A percentile compares a stretch with the other conserved stretches of the same genome.
These are phyloP conservation scores for Hygrocybe punicea DNA, from an alignment of 768 basidiomycete species.

Conservation along the genomic window DNA sequence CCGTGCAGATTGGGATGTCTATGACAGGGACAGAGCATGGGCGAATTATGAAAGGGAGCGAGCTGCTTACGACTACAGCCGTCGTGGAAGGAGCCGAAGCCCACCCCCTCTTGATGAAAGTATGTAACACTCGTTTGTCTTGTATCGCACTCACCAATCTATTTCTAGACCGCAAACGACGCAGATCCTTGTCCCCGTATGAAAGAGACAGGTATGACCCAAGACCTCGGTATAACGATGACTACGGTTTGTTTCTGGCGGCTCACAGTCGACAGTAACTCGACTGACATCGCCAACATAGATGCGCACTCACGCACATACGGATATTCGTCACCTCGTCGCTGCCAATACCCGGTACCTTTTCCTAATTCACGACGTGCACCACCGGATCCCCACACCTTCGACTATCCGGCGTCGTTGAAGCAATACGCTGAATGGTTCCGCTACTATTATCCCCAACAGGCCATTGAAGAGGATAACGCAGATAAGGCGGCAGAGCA, in stretches of 20 bases:
- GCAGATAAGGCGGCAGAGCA: constrained; percentile 82
- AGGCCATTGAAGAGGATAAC: constrained; percentile 78
- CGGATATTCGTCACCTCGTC: constrained; percentile 57
- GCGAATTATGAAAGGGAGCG: constrained; percentile 67
- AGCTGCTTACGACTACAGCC: constrained; percentile 59
- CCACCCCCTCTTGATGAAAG: constrained; percentile 66
- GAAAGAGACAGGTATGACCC: constrained; percentile 83
- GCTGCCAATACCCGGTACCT: constrained; percentile 51
- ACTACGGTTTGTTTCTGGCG: constrained; percentile 58
- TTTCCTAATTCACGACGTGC: constrained; percentile 55
- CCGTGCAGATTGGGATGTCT: constrained; percentile 64
- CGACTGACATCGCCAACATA: constrained; percentile 26
- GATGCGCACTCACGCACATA: constrained; percentile 65
- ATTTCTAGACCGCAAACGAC: constrained; percentile 66
- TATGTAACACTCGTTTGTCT: constrained; percentile 21
- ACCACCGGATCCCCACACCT: constrained; percentile 75
- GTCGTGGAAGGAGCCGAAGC: constrained; percentile 75
- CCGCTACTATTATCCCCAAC: constrained; percentile 67
- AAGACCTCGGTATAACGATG: constrained; percentile 76
- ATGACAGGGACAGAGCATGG: constrained; percentile 71
- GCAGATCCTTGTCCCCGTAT: constrained; percentile 76
- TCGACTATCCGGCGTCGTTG: constrained; percentile 76
- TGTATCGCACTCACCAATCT: constrained; percentile 11
- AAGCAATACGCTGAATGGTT: constrained; percentile 91
- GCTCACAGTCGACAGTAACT: background rate